These are phyloP conservation scores for Geotrichum bryndzae DNA, from an alignment of 1,139 yeast species.

Conservation along the genomic window DNA sequence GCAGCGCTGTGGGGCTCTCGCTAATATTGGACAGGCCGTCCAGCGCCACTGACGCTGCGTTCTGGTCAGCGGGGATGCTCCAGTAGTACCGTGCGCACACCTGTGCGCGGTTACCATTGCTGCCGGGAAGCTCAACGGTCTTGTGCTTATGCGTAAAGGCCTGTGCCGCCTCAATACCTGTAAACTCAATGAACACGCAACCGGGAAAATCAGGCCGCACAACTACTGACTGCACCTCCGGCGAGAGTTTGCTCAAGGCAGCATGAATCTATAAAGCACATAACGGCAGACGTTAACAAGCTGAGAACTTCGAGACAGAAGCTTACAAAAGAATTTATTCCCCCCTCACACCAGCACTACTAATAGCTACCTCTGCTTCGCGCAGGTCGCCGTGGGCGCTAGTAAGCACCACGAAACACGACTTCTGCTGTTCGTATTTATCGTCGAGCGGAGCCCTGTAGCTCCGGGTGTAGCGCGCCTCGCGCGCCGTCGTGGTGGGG, in stretches of 20 bases:
- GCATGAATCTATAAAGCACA: not conserved
- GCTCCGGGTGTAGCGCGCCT: not conserved
- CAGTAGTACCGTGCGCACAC: conserved; percentile 1
- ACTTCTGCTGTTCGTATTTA: not conserved
- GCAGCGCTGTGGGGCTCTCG: conserved; percentile 11
- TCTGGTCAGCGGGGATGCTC: conserved; percentile 1
- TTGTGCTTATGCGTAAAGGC: not conserved
- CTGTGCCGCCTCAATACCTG: not conserved
- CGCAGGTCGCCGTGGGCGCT: not conserved
- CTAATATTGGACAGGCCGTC: conserved; percentile 14
- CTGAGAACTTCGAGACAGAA: not conserved
- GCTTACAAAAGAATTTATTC: not conserved
- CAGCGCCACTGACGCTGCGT: not conserved
- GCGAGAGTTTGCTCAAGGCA: not conserved
- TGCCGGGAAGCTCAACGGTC: not conserved
- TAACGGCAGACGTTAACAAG: not conserved
- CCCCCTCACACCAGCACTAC: not conserved
- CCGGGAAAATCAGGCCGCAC: conserved; percentile 2
- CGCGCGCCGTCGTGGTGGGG: not conserved
- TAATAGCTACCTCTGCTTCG: not conserved
- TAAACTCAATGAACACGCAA: conserved; percentile 3
- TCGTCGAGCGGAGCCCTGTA: not conserved
- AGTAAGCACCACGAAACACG: conserved; percentile 4
- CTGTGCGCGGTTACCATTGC: not conserved
- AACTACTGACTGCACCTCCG: not conserved